A percentile compares a stretch with the other conserved stretches of the same genome.
Conservation (phyloP, 441 rosid species). For the Pelargonium citronellum region DNA sequence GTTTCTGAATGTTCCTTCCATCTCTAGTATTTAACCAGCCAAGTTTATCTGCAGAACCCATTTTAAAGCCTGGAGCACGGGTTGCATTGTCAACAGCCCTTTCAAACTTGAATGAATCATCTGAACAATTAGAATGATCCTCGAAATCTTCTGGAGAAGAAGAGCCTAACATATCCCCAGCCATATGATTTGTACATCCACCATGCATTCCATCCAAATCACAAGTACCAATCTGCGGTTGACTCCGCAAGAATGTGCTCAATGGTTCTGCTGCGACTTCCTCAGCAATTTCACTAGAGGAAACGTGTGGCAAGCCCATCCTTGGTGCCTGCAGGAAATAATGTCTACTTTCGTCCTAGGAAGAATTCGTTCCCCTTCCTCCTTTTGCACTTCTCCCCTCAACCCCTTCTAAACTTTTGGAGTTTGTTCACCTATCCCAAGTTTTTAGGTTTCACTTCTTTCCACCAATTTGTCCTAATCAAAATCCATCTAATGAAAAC, state of each 20-base stretch:
- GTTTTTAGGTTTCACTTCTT: conserved; percentile 11
- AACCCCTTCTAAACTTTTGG: conserved; percentile 8
- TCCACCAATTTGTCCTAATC: conserved; percentile 12
- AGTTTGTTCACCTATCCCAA: conserved; percentile 20
- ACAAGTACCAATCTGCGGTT: conserved; percentile 38
- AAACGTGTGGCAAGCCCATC: conserved; percentile 83
- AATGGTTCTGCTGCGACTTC: conserved; percentile 39
- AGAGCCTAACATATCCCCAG: conserved; percentile 28
- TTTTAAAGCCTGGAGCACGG: conserved; percentile 37
- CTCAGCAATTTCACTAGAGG: conserved; percentile 41
- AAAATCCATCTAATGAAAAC: conserved; percentile 16
- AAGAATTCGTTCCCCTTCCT: conserved; percentile 19
- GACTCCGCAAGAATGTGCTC: conserved; percentile 45
- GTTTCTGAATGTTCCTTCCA: conserved; percentile 35
- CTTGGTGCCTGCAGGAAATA: conserved; percentile 23
- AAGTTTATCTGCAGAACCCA: conserved; percentile 34
- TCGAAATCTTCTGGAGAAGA: conserved; percentile 46
- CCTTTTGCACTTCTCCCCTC: conserved; percentile 1
- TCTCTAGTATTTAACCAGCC: conserved; percentile 28
- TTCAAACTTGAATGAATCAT: conserved; percentile 34
- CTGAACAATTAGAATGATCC: conserved; percentile 38
- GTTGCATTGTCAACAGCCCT: conserved; percentile 32
- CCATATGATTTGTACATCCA: conserved; percentile 29
- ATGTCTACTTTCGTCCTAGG: conserved; percentile 4
- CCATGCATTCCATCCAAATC: conserved; percentile 48